These are phyloP conservation scores for Euclidium syriacum DNA, from an alignment of 345 rosid genomes.

Conservation along the genomic window DNA sequence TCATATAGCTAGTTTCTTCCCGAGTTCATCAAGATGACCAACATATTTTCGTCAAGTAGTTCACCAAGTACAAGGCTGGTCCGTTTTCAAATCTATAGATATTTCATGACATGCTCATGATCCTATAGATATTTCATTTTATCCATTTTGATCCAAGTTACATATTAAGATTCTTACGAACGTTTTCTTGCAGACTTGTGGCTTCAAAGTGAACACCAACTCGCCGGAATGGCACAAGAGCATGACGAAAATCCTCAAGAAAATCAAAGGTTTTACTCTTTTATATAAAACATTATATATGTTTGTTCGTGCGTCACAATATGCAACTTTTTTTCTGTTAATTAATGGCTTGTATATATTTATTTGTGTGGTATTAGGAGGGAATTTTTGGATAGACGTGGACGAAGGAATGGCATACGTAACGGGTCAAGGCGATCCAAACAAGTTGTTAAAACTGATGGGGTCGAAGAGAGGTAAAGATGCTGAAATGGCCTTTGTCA, in stretches of 20 bases:
- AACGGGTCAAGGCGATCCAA: constrained; percentile 24
- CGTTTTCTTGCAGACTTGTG: constrained; percentile 26
- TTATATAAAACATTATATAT: neutral
- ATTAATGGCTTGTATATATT: neutral
- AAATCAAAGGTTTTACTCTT: constrained; percentile 13
- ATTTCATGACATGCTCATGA: neutral
- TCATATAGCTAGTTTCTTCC: neutral
- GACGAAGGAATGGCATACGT: constrained; percentile 32
- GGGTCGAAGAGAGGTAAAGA: constrained; percentile 23
- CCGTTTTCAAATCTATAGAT: constrained; percentile 17
- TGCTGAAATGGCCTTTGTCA: constrained; percentile 25
- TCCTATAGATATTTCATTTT: neutral
- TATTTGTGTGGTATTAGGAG: neutral
- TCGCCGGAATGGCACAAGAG: constrained; percentile 28
- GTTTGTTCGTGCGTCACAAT: neutral
- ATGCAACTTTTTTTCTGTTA: neutral
- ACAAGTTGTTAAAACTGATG: constrained; percentile 28
- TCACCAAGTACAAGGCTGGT: constrained; percentile 17
- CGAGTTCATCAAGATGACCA: neutral
- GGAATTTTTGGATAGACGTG: constrained; percentile 25
- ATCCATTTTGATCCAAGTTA: neutral
- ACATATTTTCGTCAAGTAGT: constrained; percentile 20
- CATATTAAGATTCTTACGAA: neutral
- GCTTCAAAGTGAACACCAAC: constrained; percentile 28
- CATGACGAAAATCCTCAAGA: constrained; percentile 31